A percentile compares a stretch with the other conserved stretches of the same genome.
Evolutionary conservation across 2,329 filamentous ascomycete species (phyloP).

Genomic region (Nakataea oryzae): DNA sequence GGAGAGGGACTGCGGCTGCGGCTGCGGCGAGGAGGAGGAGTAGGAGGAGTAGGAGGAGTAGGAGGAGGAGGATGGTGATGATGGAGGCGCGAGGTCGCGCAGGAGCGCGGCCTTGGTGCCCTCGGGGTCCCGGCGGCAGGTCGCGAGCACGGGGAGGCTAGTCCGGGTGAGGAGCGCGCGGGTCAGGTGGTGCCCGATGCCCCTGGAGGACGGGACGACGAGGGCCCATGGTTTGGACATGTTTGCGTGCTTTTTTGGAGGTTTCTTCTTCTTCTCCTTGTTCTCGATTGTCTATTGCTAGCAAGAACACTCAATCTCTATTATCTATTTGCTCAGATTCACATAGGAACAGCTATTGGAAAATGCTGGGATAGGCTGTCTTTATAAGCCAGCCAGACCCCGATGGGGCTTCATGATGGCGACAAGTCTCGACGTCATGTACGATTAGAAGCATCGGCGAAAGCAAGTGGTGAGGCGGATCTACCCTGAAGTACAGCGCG

Average conservation of each 20-base stretch:
- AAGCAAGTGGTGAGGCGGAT: neutral
- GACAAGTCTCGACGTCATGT: neutral
- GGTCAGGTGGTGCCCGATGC: slow-evolving; percentile 37
- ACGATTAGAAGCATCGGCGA: neutral
- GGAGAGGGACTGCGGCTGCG: slow-evolving; percentile 9
- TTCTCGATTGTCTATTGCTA: no score
- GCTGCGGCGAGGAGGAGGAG: no score
- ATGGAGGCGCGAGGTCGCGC: slow-evolving; percentile 10
- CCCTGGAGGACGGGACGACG: slow-evolving; percentile 34
- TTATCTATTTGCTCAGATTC: no score
- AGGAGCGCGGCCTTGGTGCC: slow-evolving; percentile 22
- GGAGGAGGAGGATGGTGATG: slow-evolving; percentile 18
- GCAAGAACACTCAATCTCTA: no score
- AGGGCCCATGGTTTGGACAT: slow-evolving; percentile 41
- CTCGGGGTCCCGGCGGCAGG: slow-evolving; percentile 26
- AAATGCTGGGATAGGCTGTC: no score
- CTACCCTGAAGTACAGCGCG: neutral
- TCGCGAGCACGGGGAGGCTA: slow-evolving; percentile 35
- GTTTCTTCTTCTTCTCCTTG: neutral
- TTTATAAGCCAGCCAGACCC: no score
- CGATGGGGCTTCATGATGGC: neutral
- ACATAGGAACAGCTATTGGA: no score
- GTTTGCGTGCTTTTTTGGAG: neutral
- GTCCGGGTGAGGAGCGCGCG: slow-evolving; percentile 36
- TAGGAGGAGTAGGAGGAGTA: slow-evolving; percentile 10